Evolutionary conservation across 257 asterid species (phyloP).

Genomic region (Gentiana dahurica): DNA sequence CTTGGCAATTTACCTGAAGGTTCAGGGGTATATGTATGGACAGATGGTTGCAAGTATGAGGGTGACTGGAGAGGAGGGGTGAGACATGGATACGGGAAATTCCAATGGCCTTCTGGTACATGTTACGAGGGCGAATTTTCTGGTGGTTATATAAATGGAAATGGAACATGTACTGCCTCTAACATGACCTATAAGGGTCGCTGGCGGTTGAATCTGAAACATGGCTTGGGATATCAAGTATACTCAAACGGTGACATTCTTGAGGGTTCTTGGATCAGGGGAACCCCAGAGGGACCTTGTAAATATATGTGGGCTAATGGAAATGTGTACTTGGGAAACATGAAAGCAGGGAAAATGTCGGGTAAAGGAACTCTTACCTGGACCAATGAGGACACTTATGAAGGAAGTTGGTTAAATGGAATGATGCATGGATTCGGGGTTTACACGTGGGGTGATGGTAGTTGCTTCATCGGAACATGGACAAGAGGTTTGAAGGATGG

Average conservation of each 20-base stretch:
- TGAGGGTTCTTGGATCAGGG: slow-evolving; percentile 96
- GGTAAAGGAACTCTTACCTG: slow-evolving; percentile 92
- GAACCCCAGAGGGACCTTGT: slow-evolving; percentile 84
- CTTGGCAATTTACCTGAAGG: slow-evolving; percentile 67
- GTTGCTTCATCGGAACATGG: slow-evolving; percentile 82
- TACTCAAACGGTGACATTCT: slow-evolving; percentile 62
- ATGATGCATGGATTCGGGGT: slow-evolving; percentile 87
- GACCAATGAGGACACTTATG: slow-evolving; percentile 62
- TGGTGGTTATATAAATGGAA: slow-evolving; percentile 72
- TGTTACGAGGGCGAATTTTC: slow-evolving; percentile 77
- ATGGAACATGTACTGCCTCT: slow-evolving; percentile 44
- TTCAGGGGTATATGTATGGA: slow-evolving; percentile 62
- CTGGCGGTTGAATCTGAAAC: slow-evolving; percentile 78
- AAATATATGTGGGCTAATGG: slow-evolving; percentile 83
- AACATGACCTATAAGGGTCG: slow-evolving; percentile 57
- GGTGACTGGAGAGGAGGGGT: slow-evolving; percentile 89
- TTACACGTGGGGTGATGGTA: slow-evolving; percentile 73
- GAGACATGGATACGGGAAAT: slow-evolving; percentile 75
- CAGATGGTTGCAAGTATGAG: slow-evolving; percentile 76
- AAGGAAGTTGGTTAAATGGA: slow-evolving; percentile 74
- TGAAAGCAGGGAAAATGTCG: slow-evolving; percentile 78
- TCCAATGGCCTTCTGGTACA: slow-evolving; percentile 74
- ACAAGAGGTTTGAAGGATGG: slow-evolving; percentile 88
- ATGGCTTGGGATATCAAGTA: slow-evolving; percentile 75
- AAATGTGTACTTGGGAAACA: slow-evolving; percentile 68